phyloP scores from a whole-genome alignment of 345 rosid species.

The Nephelium lappaceum region DNA sequence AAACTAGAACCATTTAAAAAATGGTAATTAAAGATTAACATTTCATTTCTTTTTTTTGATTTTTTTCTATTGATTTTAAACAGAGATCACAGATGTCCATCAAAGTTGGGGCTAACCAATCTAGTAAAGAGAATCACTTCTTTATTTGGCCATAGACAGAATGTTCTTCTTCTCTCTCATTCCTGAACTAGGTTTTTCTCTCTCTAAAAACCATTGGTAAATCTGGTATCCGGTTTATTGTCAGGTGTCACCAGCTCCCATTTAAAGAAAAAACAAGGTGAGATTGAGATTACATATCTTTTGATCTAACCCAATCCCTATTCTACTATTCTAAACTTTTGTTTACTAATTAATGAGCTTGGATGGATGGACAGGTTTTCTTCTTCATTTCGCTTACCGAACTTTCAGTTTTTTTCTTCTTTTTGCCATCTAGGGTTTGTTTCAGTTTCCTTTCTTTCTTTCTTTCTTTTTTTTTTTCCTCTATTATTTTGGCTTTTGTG shows the following conservation, averaged over 20 bases:
- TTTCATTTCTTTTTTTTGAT: too few species aligned
- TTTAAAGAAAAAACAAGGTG: too few species aligned
- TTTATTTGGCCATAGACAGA: constrained; percentile 16
- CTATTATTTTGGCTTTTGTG: too few species aligned
- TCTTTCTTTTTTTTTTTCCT: too few species aligned
- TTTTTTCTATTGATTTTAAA: too few species aligned
- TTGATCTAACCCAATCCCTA: too few species aligned
- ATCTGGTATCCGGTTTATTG: background rate
- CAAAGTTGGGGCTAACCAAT: too few species aligned
- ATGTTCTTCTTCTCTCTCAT: background rate
- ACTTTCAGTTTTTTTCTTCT: background rate
- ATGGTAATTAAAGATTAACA: too few species aligned
- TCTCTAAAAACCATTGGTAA: constrained; percentile 6
- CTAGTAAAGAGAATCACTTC: background rate
- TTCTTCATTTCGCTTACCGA: too few species aligned
- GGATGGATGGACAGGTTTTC: constrained; percentile 14
- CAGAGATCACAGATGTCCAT: too few species aligned
- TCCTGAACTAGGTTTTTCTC: background rate
- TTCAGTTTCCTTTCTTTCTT: background rate
- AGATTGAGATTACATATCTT: background rate
- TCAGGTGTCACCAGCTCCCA: too few species aligned
- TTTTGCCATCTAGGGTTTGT: constrained; percentile 17
- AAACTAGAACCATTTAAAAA: too few species aligned
- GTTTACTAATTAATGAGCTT: background rate
- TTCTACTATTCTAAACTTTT: background rate